Percentiles rank a stretch among this genome's conserved stretches.
phyloP scores from a whole-genome alignment of 331 rosid species.

The Rhamnella rubrinervis region DNA sequence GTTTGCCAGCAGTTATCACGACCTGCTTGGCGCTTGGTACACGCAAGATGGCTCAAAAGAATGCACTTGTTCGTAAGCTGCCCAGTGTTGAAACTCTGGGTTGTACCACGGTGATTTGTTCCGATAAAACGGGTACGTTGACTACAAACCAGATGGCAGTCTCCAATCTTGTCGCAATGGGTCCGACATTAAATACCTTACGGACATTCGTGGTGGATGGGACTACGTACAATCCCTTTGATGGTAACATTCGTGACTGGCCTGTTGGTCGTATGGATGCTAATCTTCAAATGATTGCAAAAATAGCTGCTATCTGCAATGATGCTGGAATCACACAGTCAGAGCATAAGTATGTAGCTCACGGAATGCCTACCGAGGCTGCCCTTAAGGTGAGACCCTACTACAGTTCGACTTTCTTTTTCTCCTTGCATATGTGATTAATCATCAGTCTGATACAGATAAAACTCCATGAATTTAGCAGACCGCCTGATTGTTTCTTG shows the following conservation, averaged over 20 bases:
- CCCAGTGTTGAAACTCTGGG: constrained; percentile 86
- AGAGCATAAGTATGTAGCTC: constrained; percentile 56
- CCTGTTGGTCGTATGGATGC: constrained; percentile 59
- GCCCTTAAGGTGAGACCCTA: constrained; percentile 53
- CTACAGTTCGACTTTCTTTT: background rate
- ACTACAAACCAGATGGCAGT: constrained; percentile 92
- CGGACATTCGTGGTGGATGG: constrained; percentile 77
- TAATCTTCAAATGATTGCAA: constrained; percentile 71
- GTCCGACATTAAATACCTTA: constrained; percentile 39
- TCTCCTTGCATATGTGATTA: background rate
- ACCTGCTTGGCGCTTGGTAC: constrained; percentile 79
- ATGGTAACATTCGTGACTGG: constrained; percentile 71
- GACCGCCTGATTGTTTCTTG: background rate
- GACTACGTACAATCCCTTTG: constrained; percentile 68
- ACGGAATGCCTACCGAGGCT: constrained; percentile 89
- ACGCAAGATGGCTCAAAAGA: constrained; percentile 83
- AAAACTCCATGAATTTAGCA: background rate
- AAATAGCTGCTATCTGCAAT: constrained; percentile 70
- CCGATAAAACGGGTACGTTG: constrained; percentile 85
- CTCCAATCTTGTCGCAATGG: constrained; percentile 67
- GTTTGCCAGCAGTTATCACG: constrained; percentile 74
- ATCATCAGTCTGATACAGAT: background rate
- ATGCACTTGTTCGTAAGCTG: constrained; percentile 73
- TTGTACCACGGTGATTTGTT: constrained; percentile 82
- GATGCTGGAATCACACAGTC: constrained; percentile 65